Evolutionary conservation across 1,284 basidiomycete species (phyloP), one percentile per base, ranked within the genome.

Genomic region (Puccinia horiana): DNA sequence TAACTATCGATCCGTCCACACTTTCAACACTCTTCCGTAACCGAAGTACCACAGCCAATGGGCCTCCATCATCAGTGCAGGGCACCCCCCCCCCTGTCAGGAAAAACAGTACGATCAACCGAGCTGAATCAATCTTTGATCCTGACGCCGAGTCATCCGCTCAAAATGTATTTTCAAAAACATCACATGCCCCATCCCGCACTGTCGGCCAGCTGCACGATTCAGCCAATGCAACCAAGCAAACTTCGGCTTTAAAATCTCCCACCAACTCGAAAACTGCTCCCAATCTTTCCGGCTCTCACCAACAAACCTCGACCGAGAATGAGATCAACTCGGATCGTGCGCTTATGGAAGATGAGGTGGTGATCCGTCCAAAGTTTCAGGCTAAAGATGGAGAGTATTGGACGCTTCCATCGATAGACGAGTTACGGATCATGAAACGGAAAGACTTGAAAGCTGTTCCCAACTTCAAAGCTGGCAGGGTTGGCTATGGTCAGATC

Each of bases 401-500:
- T 88, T 97, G 92, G 90, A 91, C 92, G 82, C 91, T 91, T 83
- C 95, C 95, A 11, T 90, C 91, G 81, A 87, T 97, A 81, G 88
- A 90, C 42, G 90, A 90, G 72, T 90, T 98, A 82, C 91, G 91
- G 85, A 90, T 90, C 79, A 88, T 90, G 74, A 90, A 92, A 52
- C 91, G 92, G 84, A 91, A 92, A 83, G 91, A 94, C 84, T 89
- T 99, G 26, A 92, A 92, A 85, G 88, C 91, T 73, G 87, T 91
- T 0, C 85, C 87, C 67, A 91, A 92, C 85, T 92, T 99, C 84
- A 90, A 93, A 37, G 95, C 97, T 58, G 95, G 95, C 12, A 92
- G 97, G 47, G 91, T 92, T 82, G 95, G 95, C 65, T 97, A 92
- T 85, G 96, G 97, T 70, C 90, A 95, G 87, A 92, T 99, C 84